These are phyloP conservation scores for Chondrus crispus DNA, from an alignment of 23 red algal genomes.

Conservation along the genomic window DNA sequence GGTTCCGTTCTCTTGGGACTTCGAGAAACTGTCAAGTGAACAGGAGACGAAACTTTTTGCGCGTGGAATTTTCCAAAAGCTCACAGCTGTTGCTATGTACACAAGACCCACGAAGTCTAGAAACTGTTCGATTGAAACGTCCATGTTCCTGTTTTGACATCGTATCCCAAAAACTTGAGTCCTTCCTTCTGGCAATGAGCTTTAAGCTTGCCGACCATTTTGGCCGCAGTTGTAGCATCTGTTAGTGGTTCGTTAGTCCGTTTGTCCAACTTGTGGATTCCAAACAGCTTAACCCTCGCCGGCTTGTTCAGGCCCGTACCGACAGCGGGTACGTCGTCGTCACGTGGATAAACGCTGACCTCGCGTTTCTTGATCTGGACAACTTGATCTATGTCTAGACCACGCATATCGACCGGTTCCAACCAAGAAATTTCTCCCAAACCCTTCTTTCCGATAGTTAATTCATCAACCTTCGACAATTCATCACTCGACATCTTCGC, in stretches of 20 bases:
- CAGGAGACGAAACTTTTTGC: too few relatives aligned
- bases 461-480: constrained; percentile 55
- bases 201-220: constrained; percentile 65
- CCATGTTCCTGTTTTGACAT: constrained; percentile 76
- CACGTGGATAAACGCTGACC: constrained; percentile 82
- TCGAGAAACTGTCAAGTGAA: too few relatives aligned
- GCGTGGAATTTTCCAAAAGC: too few relatives aligned
- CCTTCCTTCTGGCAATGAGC: constrained; percentile 76
- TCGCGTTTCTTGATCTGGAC: constrained; percentile 65
- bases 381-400: constrained; percentile 70
- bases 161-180: constrained; percentile 73
- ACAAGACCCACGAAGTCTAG: too few relatives aligned
- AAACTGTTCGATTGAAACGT: constrained; percentile 69
- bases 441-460: constrained; percentile 49
- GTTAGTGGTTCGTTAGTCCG: constrained; percentile 36
- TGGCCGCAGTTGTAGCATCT: constrained; percentile 37
- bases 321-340: constrained; percentile 6
- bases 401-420: constrained; percentile 65
- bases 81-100: too few relatives aligned
- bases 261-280: constrained; percentile 64
- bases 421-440: constrained; percentile 79
- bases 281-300: constrained; percentile 52
- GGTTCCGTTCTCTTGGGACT: too few relatives aligned
- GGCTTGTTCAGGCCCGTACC: constrained; percentile 70
- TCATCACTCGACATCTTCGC: constrained; percentile 34